These are phyloP conservation scores for Crucihimalaya himalaica DNA, from an alignment of 345 rosid species.

Conservation along the genomic window DNA sequence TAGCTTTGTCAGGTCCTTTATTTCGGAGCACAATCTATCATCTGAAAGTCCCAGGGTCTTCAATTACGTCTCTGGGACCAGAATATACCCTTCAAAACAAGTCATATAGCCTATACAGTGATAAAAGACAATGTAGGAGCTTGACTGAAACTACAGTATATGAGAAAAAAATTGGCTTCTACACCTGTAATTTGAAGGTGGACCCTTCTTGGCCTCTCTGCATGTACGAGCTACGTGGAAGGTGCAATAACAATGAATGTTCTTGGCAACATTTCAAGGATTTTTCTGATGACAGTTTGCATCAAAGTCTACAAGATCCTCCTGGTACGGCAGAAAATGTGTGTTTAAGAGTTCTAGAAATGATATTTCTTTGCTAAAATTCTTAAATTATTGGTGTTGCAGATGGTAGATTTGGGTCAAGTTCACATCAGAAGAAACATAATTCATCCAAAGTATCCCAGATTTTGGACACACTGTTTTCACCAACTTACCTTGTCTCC, in stretches of 20 bases:
- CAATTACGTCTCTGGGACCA: constrained; percentile 34
- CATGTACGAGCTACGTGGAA: constrained; percentile 92
- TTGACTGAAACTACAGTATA: constrained; percentile 35
- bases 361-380: constrained; percentile 14
- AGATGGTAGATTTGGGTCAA: constrained; percentile 52
- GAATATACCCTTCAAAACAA: constrained; percentile 35
- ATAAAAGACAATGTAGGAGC: constrained; percentile 37
- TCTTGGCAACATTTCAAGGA: constrained; percentile 89
- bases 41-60: constrained; percentile 46
- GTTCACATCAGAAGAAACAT: constrained; percentile 36
- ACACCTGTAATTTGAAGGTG: constrained; percentile 52
- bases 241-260: constrained; percentile 92
- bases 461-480: constrained; percentile 37
- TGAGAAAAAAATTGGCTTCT: constrained; percentile 50
- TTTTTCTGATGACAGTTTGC: constrained; percentile 43
- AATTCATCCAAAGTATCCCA: constrained; percentile 42
- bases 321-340: constrained; percentile 44
- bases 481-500: constrained; percentile 77
- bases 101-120: constrained; percentile 36
- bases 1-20: constrained; percentile 43
- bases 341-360: constrained; percentile 6
- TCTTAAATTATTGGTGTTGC: constrained; percentile 40
- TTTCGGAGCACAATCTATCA: constrained; percentile 58
- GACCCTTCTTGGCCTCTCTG: constrained; percentile 90
- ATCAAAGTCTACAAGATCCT: constrained; percentile 41